These are phyloP conservation scores for Herpetospermum pedunculosum DNA, from an alignment of 306 rosid genomes.

Conservation along the genomic window DNA sequence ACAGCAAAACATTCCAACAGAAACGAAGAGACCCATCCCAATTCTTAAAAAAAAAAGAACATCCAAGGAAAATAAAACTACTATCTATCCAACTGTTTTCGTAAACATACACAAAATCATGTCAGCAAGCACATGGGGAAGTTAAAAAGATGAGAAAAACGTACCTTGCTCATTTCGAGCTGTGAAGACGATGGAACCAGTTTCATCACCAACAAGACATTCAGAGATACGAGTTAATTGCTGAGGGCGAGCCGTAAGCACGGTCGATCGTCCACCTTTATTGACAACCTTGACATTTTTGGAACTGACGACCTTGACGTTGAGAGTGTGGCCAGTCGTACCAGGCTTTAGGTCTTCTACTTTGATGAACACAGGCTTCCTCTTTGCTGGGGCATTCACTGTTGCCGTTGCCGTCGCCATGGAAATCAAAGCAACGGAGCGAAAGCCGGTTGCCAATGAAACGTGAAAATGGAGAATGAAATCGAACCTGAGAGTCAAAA, in stretches of 20 bases:
- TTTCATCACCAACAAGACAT: slow-evolving; percentile 69
- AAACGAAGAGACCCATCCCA: not conserved
- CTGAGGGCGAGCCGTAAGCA: slow-evolving; percentile 24
- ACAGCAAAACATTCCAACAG: not conserved
- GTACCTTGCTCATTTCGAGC: slow-evolving; percentile 89
- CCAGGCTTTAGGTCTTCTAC: slow-evolving; percentile 73
- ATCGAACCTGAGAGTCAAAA: not conserved
- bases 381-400: slow-evolving; percentile 29
- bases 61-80: not conserved
- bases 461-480: not conserved
- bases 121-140: not conserved
- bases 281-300: slow-evolving; percentile 28
- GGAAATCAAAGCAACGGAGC: not conserved
- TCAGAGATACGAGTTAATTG: slow-evolving; percentile 62
- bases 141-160: not conserved
- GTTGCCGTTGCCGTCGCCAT: slow-evolving; percentile 13
- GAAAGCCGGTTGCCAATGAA: not conserved
- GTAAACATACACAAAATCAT: not conserved
- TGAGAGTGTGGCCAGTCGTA: slow-evolving; percentile 70
- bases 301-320: slow-evolving; percentile 65
- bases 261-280: slow-evolving; percentile 40
- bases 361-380: slow-evolving; percentile 77
- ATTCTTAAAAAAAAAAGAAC: not conserved
- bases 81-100: not conserved
- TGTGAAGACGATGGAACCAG: slow-evolving; percentile 61